Evolutionary conservation across 345 rosid species (phyloP).

Genomic region (Pistacia vera): DNA sequence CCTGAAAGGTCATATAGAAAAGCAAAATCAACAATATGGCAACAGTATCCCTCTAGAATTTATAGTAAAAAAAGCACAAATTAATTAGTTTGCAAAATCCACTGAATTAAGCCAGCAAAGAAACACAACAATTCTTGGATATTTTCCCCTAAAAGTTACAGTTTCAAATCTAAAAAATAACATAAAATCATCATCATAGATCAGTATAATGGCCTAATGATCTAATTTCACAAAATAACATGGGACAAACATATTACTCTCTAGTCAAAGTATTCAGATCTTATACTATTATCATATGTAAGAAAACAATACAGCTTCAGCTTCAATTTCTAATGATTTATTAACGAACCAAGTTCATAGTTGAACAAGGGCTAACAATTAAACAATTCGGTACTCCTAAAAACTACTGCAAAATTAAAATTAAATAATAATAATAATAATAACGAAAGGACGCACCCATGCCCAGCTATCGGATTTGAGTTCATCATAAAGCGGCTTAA

Average conservation of each 20-base stretch:
- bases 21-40: not conserved
- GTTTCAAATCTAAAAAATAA: too few relatives aligned
- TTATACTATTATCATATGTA: too few relatives aligned
- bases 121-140: not conserved
- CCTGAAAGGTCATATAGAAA: constrained; percentile 36
- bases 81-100: not conserved
- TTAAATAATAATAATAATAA: not conserved
- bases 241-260: too few relatives aligned
- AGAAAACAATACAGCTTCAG: too few relatives aligned
- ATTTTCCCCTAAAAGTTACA: not conserved
- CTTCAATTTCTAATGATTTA: too few relatives aligned
- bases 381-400: not conserved
- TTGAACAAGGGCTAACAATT: too few relatives aligned
- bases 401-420: not conserved
- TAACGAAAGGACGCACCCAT: constrained; percentile 56
- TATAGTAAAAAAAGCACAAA: not conserved
- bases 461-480: constrained; percentile 81
- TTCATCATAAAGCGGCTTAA: constrained; percentile 70
- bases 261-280: too few relatives aligned
- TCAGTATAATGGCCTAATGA: too few relatives aligned
- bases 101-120: not conserved
- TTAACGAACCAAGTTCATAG: too few relatives aligned
- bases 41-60: not conserved
- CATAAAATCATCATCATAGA: too few relatives aligned
- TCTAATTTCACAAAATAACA: too few relatives aligned